A percentile compares a stretch with the other conserved stretches of the same genome.
Evolutionary conservation across 148 eudicot species (phyloP).

Genomic region (Chenopodium quinoa): DNA sequence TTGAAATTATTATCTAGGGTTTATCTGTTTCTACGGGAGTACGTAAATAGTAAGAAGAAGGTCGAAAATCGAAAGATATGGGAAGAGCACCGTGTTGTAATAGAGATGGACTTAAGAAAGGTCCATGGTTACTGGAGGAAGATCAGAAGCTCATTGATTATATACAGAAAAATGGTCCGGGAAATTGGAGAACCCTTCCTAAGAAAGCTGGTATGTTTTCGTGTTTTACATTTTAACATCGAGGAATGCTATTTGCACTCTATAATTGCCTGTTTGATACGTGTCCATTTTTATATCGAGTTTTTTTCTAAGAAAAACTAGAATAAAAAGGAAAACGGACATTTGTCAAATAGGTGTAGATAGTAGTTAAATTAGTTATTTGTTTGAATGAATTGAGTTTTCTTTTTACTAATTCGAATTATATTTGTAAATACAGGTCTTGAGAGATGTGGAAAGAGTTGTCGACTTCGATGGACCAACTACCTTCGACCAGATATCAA

Average conservation of each 20-base stretch:
- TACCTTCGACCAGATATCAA: slow-evolving; percentile 92
- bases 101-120: slow-evolving; percentile 81
- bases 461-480: slow-evolving; percentile 92
- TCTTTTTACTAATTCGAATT: neutral
- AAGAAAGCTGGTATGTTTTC: slow-evolving; percentile 74
- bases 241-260: too few species aligned
- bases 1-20: too few species aligned
- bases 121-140: slow-evolving; percentile 95
- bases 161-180: slow-evolving; percentile 74
- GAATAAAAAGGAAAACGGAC: too few species aligned
- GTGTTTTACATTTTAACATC: too few species aligned
- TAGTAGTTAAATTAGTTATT: too few species aligned
- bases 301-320: too few species aligned
- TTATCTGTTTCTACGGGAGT: too few species aligned
- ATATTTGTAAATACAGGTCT: slow-evolving; percentile 41
- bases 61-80: slow-evolving; percentile 33
- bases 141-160: slow-evolving; percentile 77
- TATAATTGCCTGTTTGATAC: neutral
- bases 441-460: slow-evolving; percentile 95
- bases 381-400: neutral
- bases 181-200: slow-evolving; percentile 92
- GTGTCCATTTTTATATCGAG: neutral
- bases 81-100: slow-evolving; percentile 97
- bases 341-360: too few species aligned
- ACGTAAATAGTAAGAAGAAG: too few species aligned